Conservation (phyloP, 352 stramenopile genomes). For the Globisporangium nunn region DNA sequence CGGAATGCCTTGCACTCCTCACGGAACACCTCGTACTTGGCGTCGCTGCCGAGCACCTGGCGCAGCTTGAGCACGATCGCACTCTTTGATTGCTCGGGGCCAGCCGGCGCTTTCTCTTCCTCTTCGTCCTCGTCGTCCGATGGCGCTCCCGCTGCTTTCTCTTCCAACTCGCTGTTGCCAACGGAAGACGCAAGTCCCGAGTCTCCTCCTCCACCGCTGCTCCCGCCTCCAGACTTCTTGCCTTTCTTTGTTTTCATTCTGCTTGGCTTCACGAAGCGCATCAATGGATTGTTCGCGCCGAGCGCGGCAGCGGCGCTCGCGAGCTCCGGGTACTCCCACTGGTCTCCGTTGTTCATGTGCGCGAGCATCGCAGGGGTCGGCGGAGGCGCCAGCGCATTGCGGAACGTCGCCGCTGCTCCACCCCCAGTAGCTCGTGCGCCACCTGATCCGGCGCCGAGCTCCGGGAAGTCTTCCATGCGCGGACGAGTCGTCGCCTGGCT, state of each 20-base stretch:
- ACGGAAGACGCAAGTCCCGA: neutral
- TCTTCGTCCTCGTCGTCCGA: slow-evolving; percentile 28
- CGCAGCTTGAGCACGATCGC: slow-evolving; percentile 73
- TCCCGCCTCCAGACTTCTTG: slow-evolving; percentile 25
- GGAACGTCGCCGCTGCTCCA: slow-evolving; percentile 30
- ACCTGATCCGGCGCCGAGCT: slow-evolving; percentile 19
- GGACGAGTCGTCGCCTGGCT: slow-evolving; percentile 42
- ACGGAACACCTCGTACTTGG: slow-evolving; percentile 81
- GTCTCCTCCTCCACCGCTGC: neutral
- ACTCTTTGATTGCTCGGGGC: slow-evolving; percentile 49
- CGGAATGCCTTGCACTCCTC: slow-evolving; percentile 73
- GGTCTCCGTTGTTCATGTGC: slow-evolving; percentile 53
- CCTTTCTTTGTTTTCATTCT: slow-evolving; percentile 45
- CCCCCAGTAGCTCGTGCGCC: slow-evolving; percentile 10
- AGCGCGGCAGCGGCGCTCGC: slow-evolving; percentile 55
- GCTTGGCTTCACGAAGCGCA: slow-evolving; percentile 69
- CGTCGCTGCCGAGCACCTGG: slow-evolving; percentile 64
- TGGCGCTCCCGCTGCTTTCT: slow-evolving; percentile 26
- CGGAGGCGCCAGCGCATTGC: slow-evolving; percentile 59
- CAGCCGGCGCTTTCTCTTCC: slow-evolving; percentile 20
- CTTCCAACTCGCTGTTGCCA: slow-evolving; percentile 28
- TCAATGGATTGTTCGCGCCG: slow-evolving; percentile 74
- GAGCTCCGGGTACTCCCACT: slow-evolving; percentile 71
- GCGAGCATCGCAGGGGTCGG: slow-evolving; percentile 67
- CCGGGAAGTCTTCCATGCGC: slow-evolving; percentile 63